Base-by-base conservation (phyloP, 2,329 filamentous ascomycete species). In the Fusarium xylarioides region DNA sequence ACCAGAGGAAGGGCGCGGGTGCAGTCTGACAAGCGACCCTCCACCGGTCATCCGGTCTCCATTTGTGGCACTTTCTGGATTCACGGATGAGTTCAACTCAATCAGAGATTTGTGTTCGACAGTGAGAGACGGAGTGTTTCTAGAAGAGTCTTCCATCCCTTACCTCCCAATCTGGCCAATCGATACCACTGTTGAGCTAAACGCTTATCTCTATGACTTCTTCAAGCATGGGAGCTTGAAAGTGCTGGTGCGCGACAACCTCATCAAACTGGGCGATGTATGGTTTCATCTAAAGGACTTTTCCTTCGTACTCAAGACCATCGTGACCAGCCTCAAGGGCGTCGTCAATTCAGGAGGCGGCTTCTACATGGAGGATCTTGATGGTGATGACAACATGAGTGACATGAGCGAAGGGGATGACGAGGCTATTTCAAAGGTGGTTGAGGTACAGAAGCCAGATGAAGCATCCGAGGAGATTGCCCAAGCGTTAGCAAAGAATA, bases 141-240 rank as follows among this genome's bases (percentile, higher is more conserved):
- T 95, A 0, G 93, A 95, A 75, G 88, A 93, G 76, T 87, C 91
- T 1, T 90, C 92, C 2, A 89, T 95, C 28, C 93, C 93, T 0
- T 89, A 92, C 78, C 85, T 95, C 8, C 86, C 86, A 10, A 81
- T 93, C 16, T 88, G 88, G 73, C 88, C 89, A 0, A 83, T 89
- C 30, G 88, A 91, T 62, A 84, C 85, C 4, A 57, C 60, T 69
- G 80, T 68, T 15, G 78, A 80, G 16, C 87, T 90, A 67, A 93
- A 93, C 72, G 90, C 90, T 0, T 93, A 93, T 76, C 82, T 95
- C 2, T 90, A 92, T 67, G 92, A 95, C 79, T 95, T 95, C 81
- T 95, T 89, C 85, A 92, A 90, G 80, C 91, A 95, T 74, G 92
- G 92, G 7, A 89, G 91, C 75, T 79, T 91, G 26, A 79, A 84